Base-by-base conservation (phyloP, 2,329 filamentous ascomycete genomes). In the Ophiostoma himal-ulmi region DNA sequence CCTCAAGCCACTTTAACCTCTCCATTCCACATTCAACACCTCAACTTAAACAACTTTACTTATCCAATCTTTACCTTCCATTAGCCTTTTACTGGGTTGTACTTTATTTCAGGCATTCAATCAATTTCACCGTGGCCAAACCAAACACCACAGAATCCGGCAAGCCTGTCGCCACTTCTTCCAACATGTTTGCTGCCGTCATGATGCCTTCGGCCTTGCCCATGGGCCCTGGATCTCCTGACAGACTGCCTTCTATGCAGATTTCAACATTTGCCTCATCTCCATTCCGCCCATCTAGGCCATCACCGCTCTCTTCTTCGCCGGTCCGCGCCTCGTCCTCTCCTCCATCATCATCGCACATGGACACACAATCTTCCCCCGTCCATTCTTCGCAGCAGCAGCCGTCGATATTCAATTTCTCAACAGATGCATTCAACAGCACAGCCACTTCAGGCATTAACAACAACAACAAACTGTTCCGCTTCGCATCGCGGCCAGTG, bases 281-380 rank as follows among this genome's bases (percentile, higher is more conserved):
- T n/a, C 74, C 70, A 20, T 75, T 83, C 77, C 81, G 81, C 20
- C 86, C 86, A 1, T 72, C 78, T 48, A 78, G 83, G 39, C 79
- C 86, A 1, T 88, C 86, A 67, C 86, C 85, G 6, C 83, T 88
- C 4, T 86, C 86, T 2, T 88, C 86, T 2, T 87, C 86, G 2
- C 86, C 86, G 14, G 77, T 87, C 69, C 84, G 85, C 74, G 81
- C 83, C n/a, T 81, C 83, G 5, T 83, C 84, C n/a, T 54, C 70
- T 10, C 26, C 71, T 1, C 14, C 68, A 10, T 39, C 71, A 4
- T 68, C 64, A 4, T 74, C 72, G 0, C 69, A 67, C 20, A 79
- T 79, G 69, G 79, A 82, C 64, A 79, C 76, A 5, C 82, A 83
- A 71, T 84, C 82, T 2, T 84, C 82, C 4, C 82, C 82, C 6